Conservation (phyloP, 2,329 filamentous ascomycete genomes). For the Akanthomyces uredinophilus region DNA sequence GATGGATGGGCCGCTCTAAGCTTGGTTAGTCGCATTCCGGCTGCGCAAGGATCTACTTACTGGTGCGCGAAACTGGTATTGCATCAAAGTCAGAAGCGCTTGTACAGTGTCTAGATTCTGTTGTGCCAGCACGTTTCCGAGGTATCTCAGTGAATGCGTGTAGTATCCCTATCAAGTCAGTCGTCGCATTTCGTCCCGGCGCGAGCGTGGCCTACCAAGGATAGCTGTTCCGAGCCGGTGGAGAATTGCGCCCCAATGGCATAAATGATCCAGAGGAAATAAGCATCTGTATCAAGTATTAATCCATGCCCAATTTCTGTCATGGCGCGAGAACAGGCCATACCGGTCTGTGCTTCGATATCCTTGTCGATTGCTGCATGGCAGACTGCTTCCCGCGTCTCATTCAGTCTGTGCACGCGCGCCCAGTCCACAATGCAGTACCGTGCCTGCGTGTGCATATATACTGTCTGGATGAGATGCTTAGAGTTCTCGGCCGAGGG, state of each 20-base stretch:
- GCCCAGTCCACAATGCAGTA: constrained; percentile 15
- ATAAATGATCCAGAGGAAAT: constrained; percentile 9
- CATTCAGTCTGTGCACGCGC: constrained; percentile 4
- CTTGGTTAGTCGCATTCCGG: background rate
- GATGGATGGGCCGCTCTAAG: constrained; percentile 5
- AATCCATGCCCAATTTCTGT: background rate
- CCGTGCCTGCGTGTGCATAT: constrained; percentile 9
- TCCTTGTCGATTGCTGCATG: background rate
- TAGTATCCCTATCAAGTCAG: constrained; percentile 6
- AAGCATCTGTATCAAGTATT: background rate
- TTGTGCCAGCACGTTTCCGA: background rate
- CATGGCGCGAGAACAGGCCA: background rate
- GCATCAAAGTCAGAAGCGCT: constrained; percentile 6
- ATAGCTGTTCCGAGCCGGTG: background rate
- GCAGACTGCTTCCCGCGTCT: constrained; percentile 3
- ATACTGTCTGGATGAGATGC: background rate
- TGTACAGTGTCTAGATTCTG: constrained; percentile 6
- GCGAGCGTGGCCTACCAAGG: background rate
- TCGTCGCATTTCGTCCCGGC: background rate
- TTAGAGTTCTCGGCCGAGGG: background rate
- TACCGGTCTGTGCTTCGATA: constrained; percentile 2
- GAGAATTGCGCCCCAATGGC: constrained; percentile 3
- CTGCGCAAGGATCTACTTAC: background rate
- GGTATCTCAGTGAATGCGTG: background rate
- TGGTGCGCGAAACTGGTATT: constrained; percentile 9